Evolutionary conservation across 345 rosid species (phyloP).

Genomic region (Populus alba): DNA sequence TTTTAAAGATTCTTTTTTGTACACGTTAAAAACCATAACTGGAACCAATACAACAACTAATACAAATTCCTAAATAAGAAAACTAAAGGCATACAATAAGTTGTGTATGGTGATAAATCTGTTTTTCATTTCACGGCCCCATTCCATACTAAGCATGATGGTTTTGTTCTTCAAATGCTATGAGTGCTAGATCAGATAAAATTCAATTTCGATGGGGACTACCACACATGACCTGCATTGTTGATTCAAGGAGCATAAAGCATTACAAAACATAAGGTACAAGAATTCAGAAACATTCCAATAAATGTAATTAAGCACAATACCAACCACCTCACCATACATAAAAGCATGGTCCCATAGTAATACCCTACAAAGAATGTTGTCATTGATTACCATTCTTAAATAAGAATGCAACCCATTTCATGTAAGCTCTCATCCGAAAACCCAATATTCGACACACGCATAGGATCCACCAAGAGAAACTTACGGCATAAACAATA

Average conservation of each 20-base stretch:
- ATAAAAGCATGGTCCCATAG: slow-evolving; percentile 27
- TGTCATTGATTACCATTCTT: neutral
- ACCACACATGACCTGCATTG: slow-evolving; percentile 5
- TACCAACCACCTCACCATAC: slow-evolving; percentile 18
- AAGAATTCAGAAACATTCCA: slow-evolving; percentile 10
- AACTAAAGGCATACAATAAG: neutral
- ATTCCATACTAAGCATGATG: neutral
- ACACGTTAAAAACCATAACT: neutral
- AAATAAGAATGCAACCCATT: slow-evolving; percentile 2
- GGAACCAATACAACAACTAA: neutral
- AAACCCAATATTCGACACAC: neutral
- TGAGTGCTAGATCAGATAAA: slow-evolving; percentile 12
- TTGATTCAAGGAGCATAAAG: neutral
- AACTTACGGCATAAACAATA: neutral
- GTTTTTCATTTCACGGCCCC: neutral
- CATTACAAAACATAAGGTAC: slow-evolving; percentile 7
- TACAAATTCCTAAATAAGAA: neutral
- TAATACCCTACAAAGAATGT: slow-evolving; percentile 6
- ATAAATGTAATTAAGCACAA: slow-evolving; percentile 11
- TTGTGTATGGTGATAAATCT: neutral
- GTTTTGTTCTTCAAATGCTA: neutral
- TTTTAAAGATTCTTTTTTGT: neutral
- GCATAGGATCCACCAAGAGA: neutral
- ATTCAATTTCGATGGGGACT: slow-evolving; percentile 14
- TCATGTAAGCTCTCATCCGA: slow-evolving; percentile 11